Conservation (phyloP, 2,329 filamentous ascomycete genomes). For the Rhexocercosporidium sp. region DNA sequence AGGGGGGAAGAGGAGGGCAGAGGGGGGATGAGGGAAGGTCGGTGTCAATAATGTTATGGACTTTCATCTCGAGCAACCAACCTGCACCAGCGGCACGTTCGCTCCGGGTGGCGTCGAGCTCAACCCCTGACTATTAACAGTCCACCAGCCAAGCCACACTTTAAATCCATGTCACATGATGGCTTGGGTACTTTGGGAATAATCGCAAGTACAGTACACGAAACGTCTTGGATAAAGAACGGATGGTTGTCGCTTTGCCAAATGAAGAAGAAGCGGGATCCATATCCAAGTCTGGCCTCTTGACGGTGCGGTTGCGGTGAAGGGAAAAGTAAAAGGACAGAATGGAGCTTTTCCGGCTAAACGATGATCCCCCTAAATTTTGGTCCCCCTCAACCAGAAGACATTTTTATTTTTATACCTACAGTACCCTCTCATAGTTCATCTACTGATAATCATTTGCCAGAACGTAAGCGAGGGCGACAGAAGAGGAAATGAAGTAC, state of each 20-base stretch:
- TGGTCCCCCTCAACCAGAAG: no score
- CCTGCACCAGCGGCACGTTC: not conserved
- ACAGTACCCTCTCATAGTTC: no score
- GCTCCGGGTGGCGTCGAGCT: not conserved
- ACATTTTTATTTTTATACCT: no score
- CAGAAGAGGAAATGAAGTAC: no score
- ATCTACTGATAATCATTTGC: no score
- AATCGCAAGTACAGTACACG: no score
- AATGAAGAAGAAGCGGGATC: not conserved
- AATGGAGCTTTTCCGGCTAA: not conserved
- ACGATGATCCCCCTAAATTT: not conserved
- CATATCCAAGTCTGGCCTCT: not conserved
- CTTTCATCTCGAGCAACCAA: not conserved
- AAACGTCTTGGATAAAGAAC: not conserved
- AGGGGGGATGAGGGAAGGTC: no score
- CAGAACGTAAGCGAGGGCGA: no score
- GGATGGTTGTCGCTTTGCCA: not conserved
- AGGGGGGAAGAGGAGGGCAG: no score
- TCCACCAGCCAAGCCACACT: not conserved
- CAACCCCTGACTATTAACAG: no score
- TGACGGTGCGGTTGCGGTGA: not conserved
- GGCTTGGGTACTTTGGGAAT: not conserved
- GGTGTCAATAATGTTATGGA: not conserved
- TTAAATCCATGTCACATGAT: conserved; percentile 11
- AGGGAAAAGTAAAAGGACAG: not conserved